Conservation (phyloP, 179 eudicot genomes). For the Spergularia azorica region DNA sequence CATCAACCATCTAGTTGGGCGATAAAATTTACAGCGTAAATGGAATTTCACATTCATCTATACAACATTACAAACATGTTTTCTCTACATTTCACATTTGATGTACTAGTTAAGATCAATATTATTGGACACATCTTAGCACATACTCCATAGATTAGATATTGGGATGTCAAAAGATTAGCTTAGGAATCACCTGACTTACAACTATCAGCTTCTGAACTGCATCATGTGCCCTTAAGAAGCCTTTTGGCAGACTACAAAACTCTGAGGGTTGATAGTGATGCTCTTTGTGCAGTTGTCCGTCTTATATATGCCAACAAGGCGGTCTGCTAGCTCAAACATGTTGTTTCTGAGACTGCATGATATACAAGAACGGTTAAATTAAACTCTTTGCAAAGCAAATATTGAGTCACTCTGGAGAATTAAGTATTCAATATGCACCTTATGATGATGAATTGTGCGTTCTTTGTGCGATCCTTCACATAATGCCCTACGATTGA, state of each 20-base stretch:
- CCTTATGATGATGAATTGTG: constrained; percentile 97
- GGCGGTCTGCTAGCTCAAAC: constrained; percentile 98
- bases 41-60: too few relatives aligned
- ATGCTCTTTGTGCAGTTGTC: constrained; percentile 97
- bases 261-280: constrained; percentile 86
- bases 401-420: neutral
- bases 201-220: constrained; percentile 8
- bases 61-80: too few relatives aligned
- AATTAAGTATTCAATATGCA: constrained; percentile 18
- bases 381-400: neutral
- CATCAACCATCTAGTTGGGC: too few relatives aligned
- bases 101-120: too few relatives aligned
- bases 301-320: constrained; percentile 96
- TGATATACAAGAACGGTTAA: neutral
- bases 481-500: constrained; percentile 98
- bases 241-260: constrained; percentile 65
- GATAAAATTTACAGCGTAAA: too few relatives aligned
- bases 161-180: neutral
- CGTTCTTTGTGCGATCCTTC: constrained; percentile 95
- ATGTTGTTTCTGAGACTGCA: constrained; percentile 99
- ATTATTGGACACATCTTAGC: too few relatives aligned
- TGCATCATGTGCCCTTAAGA: constrained; percentile 21
- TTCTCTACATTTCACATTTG: too few relatives aligned
- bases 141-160: too few relatives aligned
- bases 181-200: neutral